These are phyloP conservation scores for Aphanocladium album DNA, from an alignment of 2,329 filamentous ascomycete species.

Conservation along the genomic window DNA sequence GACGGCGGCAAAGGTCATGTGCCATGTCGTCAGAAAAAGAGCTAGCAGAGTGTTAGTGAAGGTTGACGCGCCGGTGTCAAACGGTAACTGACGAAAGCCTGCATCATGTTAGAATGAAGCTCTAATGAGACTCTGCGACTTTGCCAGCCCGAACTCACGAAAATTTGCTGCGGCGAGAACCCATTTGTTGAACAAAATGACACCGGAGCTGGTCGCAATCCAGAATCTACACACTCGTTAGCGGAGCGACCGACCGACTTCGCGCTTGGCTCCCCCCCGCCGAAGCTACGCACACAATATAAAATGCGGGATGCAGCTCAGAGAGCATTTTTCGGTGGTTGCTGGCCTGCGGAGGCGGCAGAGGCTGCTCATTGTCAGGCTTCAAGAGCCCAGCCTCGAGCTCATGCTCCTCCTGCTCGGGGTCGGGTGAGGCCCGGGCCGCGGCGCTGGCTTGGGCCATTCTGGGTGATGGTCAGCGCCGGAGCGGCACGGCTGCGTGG, in stretches of 20 bases:
- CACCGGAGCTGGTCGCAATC: constrained; percentile 87
- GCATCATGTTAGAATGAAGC: not conserved
- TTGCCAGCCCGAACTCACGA: constrained; percentile 32
- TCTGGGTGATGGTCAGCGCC: not conserved
- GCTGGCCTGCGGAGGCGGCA: not conserved
- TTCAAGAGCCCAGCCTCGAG: not conserved
- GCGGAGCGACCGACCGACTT: not conserved
- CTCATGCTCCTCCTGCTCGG: not conserved
- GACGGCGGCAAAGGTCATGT: constrained; percentile 85
- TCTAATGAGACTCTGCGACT: not conserved
- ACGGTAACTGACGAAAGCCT: not conserved
- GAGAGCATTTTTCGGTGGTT: not conserved
- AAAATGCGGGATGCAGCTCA: constrained; percentile 5
- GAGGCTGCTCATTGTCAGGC: not conserved
- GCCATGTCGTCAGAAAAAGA: constrained; percentile 81
- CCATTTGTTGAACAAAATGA: constrained; percentile 99
- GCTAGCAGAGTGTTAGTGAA: not conserved
- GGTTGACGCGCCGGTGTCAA: constrained; percentile 29
- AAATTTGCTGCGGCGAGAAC: constrained; percentile 83
- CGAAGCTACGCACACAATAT: not conserved
- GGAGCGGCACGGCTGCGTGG: not conserved
- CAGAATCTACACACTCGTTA: constrained; percentile 42
- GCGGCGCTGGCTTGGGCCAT: not conserved
- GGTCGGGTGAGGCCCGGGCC: not conserved
- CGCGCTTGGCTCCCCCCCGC: no score